Percentiles rank a stretch among this genome's conserved stretches.
These are phyloP conservation scores for Filobasidium uniguttulatum DNA, from an alignment of 1,284 basidiomycete genomes.

Conservation along the genomic window DNA sequence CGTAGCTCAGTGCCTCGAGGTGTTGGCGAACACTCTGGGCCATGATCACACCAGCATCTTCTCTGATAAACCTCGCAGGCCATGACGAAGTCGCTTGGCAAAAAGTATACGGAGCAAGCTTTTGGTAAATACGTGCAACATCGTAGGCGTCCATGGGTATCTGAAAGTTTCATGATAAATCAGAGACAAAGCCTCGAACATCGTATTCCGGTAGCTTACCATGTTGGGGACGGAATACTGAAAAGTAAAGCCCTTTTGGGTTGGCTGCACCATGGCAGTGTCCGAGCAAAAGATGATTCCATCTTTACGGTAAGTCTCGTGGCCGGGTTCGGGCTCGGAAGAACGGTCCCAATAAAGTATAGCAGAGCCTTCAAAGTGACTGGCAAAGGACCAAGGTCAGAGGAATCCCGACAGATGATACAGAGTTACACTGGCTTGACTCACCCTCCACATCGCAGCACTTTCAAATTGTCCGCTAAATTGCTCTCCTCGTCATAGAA, in stretches of 20 bases:
- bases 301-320: neutral
- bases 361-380: slow-evolving; percentile 33
- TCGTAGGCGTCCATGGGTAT: slow-evolving; percentile 30
- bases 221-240: slow-evolving; percentile 35
- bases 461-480: slow-evolving; percentile 21
- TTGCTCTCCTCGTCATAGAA: slow-evolving; percentile 22
- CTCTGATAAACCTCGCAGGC: slow-evolving; percentile 27
- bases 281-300: slow-evolving; percentile 29
- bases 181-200: neutral
- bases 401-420: neutral
- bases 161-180: slow-evolving; percentile 13
- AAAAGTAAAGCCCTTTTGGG: slow-evolving; percentile 30
- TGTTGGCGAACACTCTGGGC: slow-evolving; percentile 23
- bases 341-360: slow-evolving; percentile 34
- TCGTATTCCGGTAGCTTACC: slow-evolving; percentile 18
- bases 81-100: slow-evolving; percentile 29
- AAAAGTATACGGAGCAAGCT: slow-evolving; percentile 20
- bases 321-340: slow-evolving; percentile 19
- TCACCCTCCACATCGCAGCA: slow-evolving; percentile 35
- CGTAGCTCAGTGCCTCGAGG: slow-evolving; percentile 27
- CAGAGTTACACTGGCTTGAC: slow-evolving; percentile 9
- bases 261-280: slow-evolving; percentile 33
- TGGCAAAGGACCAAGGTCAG: slow-evolving; percentile 1
- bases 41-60: slow-evolving; percentile 24
- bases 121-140: slow-evolving; percentile 19